Percentiles rank a stretch among this genome's conserved stretches.
phyloP scores from a whole-genome alignment of 73 alveolate genomes.

The Diophrys sp. region DNA sequence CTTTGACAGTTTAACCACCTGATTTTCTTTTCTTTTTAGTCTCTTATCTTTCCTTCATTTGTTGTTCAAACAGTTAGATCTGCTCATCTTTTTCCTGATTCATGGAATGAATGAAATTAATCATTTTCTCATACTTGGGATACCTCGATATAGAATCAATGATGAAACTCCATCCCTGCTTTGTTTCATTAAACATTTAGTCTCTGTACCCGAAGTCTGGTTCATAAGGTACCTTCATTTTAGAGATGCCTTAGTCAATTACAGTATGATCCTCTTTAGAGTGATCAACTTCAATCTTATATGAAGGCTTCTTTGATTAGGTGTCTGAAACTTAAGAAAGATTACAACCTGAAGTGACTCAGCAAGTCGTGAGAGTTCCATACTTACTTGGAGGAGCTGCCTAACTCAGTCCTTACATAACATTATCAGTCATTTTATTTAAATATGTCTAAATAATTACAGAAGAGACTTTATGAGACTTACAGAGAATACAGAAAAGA shows the following conservation, averaged over 20 bases:
- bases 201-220: conserved; percentile 3
- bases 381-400: no score
- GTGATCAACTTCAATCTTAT: not conserved
- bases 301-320: no score
- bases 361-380: no score
- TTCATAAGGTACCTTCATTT: not conserved
- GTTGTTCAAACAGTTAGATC: not conserved
- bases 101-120: not conserved
- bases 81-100: not conserved
- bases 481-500: not conserved
- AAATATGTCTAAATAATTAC: not conserved
- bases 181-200: not conserved
- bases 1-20: no score
- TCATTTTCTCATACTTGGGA: conserved; percentile 10
- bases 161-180: not conserved
- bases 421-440: not conserved
- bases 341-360: no score
- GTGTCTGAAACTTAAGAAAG: no score
- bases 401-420: no score
- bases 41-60: not conserved
- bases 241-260: not conserved
- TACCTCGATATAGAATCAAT: conserved; percentile 5
- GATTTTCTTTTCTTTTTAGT: not conserved
- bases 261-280: not conserved
- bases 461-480: not conserved